Evolutionary conservation across 805 yeast genomes (phyloP), one percentile per base, ranked within the genome.

Genomic region (Yamadazyma kitorensis): DNA sequence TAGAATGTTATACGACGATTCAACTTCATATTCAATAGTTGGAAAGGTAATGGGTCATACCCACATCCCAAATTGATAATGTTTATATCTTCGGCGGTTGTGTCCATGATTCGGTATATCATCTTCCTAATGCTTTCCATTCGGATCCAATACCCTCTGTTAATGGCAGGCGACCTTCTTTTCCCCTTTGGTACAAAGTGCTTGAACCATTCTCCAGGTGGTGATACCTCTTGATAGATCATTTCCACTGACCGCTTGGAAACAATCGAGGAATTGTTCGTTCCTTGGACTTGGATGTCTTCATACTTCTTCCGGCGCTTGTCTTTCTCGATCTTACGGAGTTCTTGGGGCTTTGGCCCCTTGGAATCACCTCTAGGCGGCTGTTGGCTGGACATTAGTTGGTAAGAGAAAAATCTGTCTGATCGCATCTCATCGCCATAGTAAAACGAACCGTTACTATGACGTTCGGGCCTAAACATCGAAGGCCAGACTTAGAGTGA

Each of bases 61-160:
- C 95, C 95, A 57, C 93, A 85, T 2, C 95, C 95, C 18, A 85
- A 57, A 55, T 85, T 85, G 18, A 85, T 67, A 1, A 86, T 65
- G 31, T 59, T 56, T 11, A 38, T 21, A 14, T 36, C 34, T 2
- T 16, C 36, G 8, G 33, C 27, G 12, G 29, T 32, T 4, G 49
- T 39, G 9, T 43, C 45, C 2, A 72, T 52, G n/a, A 84, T 75
- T 17, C 68, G 57, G 17, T 64, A 57, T 10, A 84, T 62, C 24
- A 75, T 57, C 26, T 66, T 64, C 40, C 75, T 70, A 31, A 86
- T 79, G 3, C 86, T 76, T 46, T 80, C 78, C 78, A 85, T 78
- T 38, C 95, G 64, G 8, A 82, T 63, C 89, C 93, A 85, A 55
- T 85, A 85, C 0, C 94, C 94, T 45, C 94, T 61, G 49, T 86